Evolutionary conservation across 1,284 basidiomycete species (phyloP).

Genomic region (Takashimella tepidaria): DNA sequence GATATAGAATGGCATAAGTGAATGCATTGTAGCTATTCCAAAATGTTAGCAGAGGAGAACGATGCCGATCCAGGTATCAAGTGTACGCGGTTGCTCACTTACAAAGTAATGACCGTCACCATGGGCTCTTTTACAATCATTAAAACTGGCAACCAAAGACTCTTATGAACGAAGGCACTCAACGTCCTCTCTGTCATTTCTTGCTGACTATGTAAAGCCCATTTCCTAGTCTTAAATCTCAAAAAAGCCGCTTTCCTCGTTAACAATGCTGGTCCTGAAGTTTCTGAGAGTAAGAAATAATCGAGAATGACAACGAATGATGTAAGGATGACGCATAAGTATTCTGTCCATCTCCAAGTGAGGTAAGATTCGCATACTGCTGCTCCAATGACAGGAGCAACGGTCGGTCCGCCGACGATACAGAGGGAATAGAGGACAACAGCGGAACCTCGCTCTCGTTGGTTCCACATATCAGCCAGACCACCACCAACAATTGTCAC

Average conservation of each 20-base stretch:
- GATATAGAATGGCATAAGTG: constrained; percentile 36
- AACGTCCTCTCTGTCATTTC: constrained; percentile 32
- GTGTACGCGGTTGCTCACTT: too few relatives aligned
- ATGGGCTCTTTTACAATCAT: constrained; percentile 44
- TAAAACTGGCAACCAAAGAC: constrained; percentile 33
- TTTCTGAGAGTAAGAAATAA: constrained; percentile 60
- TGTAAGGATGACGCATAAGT: constrained; percentile 36
- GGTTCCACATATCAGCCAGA: constrained; percentile 63
- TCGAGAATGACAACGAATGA: constrained; percentile 50
- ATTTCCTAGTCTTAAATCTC: constrained; percentile 49
- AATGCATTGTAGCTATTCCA: constrained; percentile 35
- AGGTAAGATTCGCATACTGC: constrained; percentile 34
- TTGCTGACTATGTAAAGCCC: constrained; percentile 32
- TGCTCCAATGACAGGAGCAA: constrained; percentile 58
- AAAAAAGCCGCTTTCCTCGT: constrained; percentile 57
- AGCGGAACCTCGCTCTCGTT: constrained; percentile 58
- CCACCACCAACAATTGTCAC: constrained; percentile 55
- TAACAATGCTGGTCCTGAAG: constrained; percentile 60
- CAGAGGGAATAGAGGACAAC: constrained; percentile 59
- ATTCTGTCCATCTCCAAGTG: constrained; percentile 47
- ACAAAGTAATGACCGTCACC: constrained; percentile 32
- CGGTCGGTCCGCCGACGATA: constrained; percentile 22
- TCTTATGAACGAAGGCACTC: constrained; percentile 30
- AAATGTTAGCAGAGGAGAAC: too few relatives aligned
- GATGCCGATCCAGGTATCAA: too few relatives aligned